Evolutionary conservation across 768 basidiomycete species (phyloP).

Genomic region (Mycena belliarum): DNA sequence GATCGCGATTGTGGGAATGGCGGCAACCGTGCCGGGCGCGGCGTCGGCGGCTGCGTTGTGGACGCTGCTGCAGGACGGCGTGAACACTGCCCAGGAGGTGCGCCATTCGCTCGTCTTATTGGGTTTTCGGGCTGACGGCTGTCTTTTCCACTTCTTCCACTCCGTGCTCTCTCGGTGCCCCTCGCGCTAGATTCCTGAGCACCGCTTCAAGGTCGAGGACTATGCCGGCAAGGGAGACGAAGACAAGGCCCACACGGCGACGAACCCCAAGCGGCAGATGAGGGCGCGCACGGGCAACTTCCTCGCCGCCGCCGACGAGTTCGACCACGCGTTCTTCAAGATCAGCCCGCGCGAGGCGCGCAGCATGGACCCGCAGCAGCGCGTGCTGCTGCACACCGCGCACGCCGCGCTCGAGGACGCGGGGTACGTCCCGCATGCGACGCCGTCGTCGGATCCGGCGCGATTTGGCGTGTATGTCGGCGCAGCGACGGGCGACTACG

Average conservation of each 20-base stretch:
- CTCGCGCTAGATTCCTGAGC: conserved; percentile 48
- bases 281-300: conserved; percentile 60
- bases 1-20: conserved; percentile 76
- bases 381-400: conserved; percentile 64
- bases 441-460: conserved; percentile 50
- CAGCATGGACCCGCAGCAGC: conserved; percentile 78
- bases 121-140: too few species aligned
- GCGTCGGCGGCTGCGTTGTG: conserved; percentile 50
- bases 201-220: conserved; percentile 52
- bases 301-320: conserved; percentile 53
- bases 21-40: conserved; percentile 61
- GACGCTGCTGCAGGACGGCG: conserved; percentile 57
- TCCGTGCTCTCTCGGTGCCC: too few species aligned
- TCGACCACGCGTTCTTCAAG: conserved; percentile 73
- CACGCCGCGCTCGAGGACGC: conserved; percentile 71
- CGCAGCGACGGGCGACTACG: conserved; percentile 70
- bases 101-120: conserved; percentile 6
- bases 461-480: conserved; percentile 69
- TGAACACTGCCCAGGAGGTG: conserved; percentile 60
- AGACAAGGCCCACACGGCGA: too few species aligned
- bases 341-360: conserved; percentile 74
- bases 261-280: conserved; percentile 40
- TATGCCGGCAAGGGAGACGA: too few species aligned
- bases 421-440: conserved; percentile 66
- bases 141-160: too few species aligned